phyloP scores from a whole-genome alignment of 2,329 filamentous ascomycete genomes.

The Macroventuria anomochaeta region DNA sequence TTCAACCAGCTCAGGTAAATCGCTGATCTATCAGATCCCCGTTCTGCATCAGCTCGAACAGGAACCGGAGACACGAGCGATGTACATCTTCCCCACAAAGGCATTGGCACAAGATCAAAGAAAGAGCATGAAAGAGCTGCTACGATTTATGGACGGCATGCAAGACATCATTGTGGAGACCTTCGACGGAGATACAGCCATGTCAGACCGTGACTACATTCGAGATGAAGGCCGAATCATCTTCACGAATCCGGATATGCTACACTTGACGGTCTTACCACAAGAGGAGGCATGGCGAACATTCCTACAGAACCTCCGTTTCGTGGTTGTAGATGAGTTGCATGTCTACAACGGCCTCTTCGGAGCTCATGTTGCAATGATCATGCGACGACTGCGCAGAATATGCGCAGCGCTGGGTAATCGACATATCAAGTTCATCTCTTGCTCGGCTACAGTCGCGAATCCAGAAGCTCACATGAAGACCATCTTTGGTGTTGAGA shows the following conservation, averaged over 20 bases:
- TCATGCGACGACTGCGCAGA: slow-evolving; percentile 87
- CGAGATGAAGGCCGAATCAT: slow-evolving; percentile 90
- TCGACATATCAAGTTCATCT: slow-evolving; percentile 83
- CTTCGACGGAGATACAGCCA: slow-evolving; percentile 93
- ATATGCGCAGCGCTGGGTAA: slow-evolving; percentile 93
- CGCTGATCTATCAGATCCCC: slow-evolving; percentile 95
- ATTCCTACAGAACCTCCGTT: slow-evolving; percentile 87
- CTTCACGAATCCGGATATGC: slow-evolving; percentile 98
- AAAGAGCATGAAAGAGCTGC: slow-evolving; percentile 82
- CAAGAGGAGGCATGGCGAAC: slow-evolving; percentile 89
- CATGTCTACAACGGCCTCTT: slow-evolving; percentile 97
- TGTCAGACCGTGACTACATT: slow-evolving; percentile 77
- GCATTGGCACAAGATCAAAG: slow-evolving; percentile 94
- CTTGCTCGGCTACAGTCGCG: slow-evolving; percentile 93
- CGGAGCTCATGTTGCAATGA: slow-evolving; percentile 90
- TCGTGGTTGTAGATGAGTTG: slow-evolving; percentile 83
- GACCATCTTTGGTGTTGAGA: slow-evolving; percentile 87
- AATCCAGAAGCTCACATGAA: slow-evolving; percentile 92
- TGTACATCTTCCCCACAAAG: slow-evolving; percentile 99
- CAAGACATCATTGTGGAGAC: slow-evolving; percentile 84
- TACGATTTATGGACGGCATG: slow-evolving; percentile 79
- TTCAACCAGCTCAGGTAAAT: slow-evolving; percentile 95
- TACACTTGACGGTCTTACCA: slow-evolving; percentile 91
- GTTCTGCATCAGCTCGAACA: slow-evolving; percentile 85
- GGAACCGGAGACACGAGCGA: slow-evolving; percentile 77